Base-by-base conservation (phyloP, 352 stramenopile genomes). In the Phytophthora idaei region DNA sequence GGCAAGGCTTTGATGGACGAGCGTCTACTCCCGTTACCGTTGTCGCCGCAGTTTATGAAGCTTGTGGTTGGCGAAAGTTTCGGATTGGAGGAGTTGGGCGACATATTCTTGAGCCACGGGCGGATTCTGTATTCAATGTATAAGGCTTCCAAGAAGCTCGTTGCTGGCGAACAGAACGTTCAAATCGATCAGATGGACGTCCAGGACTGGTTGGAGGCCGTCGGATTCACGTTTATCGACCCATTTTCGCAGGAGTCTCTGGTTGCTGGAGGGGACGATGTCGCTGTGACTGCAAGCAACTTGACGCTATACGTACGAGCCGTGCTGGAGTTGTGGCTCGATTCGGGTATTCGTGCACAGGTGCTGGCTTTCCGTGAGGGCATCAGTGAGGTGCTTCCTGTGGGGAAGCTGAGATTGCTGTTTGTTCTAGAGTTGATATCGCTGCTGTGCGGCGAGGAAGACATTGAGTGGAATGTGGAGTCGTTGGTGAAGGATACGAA, bases 1-100 rank as follows among this genome's bases (percentile, higher is more conserved):
- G 88, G 88, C 21, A 95, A 94, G 48, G 86, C 88, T 21, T 62
- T 95, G 51, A 92, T 94, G 85, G 88, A 95, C 57, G 84, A 89
- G 36, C 78, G 84, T 5, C 61, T 95, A 6, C 77, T 95, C 2
- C 86, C 88, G 15, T 63, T 95, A 28, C 86, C 86, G 4, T 45
- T 95, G 17, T 92, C 88, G 31, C 54, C 62, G 8, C 82, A 94
- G 17, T 95, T 95, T 61, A 84, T 94, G 53, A 80, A 88, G 48
- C 70, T 94, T 14, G 84, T 92, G n/a, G 52, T 90, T 4, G 84
- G 85, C 12, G 82, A 94, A 67, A 75, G 61, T 41, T 64, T 95
- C 15, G 59, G 48, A 29, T n/a, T 81, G 21, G 58, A 87, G n/a
- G 75, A 90, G 21, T 41, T 95, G 10, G 59, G 59, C 0, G 54